Evolutionary conservation across 441 rosid species (phyloP).

Genomic region (Euphorbia schlechtendalii): DNA sequence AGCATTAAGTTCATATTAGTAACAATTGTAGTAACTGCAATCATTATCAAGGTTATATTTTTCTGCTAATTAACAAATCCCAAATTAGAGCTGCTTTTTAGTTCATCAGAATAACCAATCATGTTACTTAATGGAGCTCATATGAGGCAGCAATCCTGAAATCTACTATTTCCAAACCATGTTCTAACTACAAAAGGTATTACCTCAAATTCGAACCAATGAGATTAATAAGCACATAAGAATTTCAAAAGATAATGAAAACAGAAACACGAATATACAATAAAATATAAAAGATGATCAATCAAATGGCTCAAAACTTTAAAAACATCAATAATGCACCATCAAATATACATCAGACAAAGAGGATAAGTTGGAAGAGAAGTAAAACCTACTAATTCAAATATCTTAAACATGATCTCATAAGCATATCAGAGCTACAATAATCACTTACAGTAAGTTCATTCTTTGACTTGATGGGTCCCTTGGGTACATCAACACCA

Average conservation of each 20-base stretch:
- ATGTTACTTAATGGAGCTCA: not conserved
- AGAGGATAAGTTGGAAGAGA: not conserved
- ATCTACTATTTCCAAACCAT: not conserved
- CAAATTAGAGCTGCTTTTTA: not conserved
- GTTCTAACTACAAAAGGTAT: not conserved
- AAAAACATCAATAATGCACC: not conserved
- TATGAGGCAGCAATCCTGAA: not conserved
- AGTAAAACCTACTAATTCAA: slow-evolving; percentile 2
- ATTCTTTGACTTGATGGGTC: slow-evolving; percentile 79
- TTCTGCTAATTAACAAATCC: not conserved
- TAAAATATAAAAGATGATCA: too few species aligned
- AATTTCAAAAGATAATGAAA: too few species aligned
- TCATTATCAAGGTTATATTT: not conserved
- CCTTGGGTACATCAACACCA: slow-evolving; percentile 27
- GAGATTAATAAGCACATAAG: too few species aligned
- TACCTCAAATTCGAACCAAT: too few species aligned
- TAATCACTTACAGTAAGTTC: slow-evolving; percentile 61
- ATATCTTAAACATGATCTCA: not conserved
- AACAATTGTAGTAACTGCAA: not conserved
- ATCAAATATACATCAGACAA: not conserved
- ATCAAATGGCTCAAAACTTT: not conserved
- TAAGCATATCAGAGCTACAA: not conserved
- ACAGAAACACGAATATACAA: too few species aligned
- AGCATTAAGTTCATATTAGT: too few species aligned
- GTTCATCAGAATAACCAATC: not conserved